These are phyloP conservation scores for Colletotrichum eleusines DNA, from an alignment of 2,329 filamentous ascomycete genomes.

Conservation along the genomic window DNA sequence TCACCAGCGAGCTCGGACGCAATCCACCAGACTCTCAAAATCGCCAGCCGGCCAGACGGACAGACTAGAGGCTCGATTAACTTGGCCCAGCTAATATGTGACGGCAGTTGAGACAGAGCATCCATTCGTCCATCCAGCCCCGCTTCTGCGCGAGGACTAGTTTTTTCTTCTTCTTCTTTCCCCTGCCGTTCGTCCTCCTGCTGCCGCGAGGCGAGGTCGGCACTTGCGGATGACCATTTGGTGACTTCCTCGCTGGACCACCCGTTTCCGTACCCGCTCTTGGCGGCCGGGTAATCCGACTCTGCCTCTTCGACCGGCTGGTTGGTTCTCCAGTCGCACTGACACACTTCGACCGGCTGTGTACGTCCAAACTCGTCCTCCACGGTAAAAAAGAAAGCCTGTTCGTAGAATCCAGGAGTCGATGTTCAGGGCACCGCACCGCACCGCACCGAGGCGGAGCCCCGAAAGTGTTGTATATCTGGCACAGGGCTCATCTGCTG, in stretches of 20 bases:
- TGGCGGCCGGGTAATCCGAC: slow-evolving; percentile 31
- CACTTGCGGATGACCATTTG: slow-evolving; percentile 15
- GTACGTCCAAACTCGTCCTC: no score
- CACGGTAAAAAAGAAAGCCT: no score
- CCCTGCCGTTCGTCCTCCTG: background rate
- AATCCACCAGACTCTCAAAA: background rate
- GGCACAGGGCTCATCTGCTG: slow-evolving; percentile 30
- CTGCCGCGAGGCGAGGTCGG: slow-evolving; percentile 28
- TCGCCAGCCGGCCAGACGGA: background rate
- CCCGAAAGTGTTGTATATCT: slow-evolving; percentile 30
- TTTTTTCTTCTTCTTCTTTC: background rate
- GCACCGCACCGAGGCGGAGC: slow-evolving; percentile 16
- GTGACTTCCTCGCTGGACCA: background rate
- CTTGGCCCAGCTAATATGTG: slow-evolving; percentile 16
- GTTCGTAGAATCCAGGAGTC: background rate
- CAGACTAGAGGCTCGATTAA: background rate
- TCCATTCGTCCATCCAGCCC: background rate
- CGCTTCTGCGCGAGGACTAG: background rate
- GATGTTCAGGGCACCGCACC: background rate
- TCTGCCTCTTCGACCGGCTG: background rate
- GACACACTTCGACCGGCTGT: slow-evolving; percentile 21
- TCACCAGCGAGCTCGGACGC: slow-evolving; percentile 34
- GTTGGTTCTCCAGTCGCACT: slow-evolving; percentile 20
- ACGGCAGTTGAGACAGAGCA: background rate
- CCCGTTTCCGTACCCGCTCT: slow-evolving; percentile 20